Conservation (phyloP, 2,329 filamentous ascomycete species). For the Fonsecaea multimorphosa region DNA sequence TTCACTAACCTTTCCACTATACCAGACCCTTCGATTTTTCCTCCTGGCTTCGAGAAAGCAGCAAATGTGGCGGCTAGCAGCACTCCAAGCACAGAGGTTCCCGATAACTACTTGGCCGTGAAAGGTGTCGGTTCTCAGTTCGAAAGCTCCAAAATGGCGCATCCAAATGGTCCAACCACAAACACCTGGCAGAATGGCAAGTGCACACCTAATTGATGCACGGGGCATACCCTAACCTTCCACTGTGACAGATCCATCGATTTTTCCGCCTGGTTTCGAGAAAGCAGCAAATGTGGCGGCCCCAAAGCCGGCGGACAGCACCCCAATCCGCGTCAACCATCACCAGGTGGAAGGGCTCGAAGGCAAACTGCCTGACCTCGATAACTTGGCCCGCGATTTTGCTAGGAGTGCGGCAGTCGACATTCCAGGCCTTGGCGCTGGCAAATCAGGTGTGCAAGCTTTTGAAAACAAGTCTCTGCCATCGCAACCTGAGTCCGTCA, state of each 20-base stretch:
- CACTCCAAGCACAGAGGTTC: not conserved
- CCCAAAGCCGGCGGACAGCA: too few relatives aligned
- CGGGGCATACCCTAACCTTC: not conserved
- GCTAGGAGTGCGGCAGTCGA: not conserved
- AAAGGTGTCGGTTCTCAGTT: not conserved
- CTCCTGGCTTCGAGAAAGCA: not conserved
- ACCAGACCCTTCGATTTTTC: not conserved
- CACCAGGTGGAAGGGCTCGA: not conserved
- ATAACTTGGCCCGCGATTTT: not conserved
- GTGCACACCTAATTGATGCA: not conserved
- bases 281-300: not conserved
- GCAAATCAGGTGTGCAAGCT: not conserved
- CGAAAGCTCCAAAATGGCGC: not conserved
- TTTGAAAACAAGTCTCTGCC: not conserved
- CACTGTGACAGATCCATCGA: not conserved
- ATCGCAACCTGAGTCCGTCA: not conserved
- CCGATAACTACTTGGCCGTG: too few relatives aligned
- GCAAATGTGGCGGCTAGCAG: not conserved
- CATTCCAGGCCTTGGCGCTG: not conserved
- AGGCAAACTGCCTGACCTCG: slow-evolving; percentile 3
- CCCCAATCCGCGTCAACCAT: not conserved
- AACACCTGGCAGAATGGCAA: not conserved
- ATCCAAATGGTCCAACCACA: not conserved
- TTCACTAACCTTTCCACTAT: not conserved
- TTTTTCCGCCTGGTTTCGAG: not conserved